Evolutionary conservation across 73 alveolate species (phyloP).

Genomic region (Stentor coeruleus): DNA sequence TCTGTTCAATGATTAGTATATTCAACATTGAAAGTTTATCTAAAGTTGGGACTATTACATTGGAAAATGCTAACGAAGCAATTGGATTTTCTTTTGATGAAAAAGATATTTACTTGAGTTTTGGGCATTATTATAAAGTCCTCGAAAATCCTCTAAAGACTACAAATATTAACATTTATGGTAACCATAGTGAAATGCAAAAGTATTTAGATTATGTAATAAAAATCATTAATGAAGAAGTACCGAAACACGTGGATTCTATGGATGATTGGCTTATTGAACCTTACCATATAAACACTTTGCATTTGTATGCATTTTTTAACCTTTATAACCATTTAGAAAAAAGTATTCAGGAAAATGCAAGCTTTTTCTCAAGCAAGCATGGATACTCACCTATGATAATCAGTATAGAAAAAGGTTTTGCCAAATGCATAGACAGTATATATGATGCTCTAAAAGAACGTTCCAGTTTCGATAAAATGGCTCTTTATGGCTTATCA

Average conservation of each 20-base stretch:
- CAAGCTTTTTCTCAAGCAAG: neutral
- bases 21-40: neutral
- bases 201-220: neutral
- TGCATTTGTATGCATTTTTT: neutral
- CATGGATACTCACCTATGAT: neutral
- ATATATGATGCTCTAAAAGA: neutral
- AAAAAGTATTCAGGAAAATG: neutral
- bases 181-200: neutral
- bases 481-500: neutral
- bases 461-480: neutral
- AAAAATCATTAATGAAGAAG: neutral
- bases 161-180: neutral
- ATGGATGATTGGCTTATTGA: constrained; percentile 1
- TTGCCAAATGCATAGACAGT: neutral
- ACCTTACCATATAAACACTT: neutral
- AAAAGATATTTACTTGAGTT: too few relatives aligned
- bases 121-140: neutral
- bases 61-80: neutral
- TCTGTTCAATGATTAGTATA: neutral
- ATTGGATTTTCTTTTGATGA: neutral
- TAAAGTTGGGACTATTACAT: neutral
- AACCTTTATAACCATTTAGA: neutral
- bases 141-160: neutral
- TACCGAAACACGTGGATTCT: neutral
- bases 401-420: neutral